These are phyloP conservation scores for Puccinia hordei DNA, from an alignment of 1,284 basidiomycete genomes.

Conservation along the genomic window DNA sequence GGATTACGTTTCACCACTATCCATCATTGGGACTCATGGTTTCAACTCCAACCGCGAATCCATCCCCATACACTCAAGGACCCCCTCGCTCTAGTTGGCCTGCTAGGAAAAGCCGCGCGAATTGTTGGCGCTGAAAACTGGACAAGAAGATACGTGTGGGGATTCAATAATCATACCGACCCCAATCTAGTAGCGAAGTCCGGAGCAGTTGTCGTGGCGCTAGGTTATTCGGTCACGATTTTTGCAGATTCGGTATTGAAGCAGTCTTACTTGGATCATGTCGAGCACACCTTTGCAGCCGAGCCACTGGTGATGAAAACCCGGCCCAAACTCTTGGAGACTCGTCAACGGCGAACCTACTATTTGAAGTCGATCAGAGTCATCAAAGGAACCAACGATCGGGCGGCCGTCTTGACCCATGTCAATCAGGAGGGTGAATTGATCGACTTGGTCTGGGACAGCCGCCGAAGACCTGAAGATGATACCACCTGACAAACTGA, in stretches of 20 bases:
- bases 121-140: conserved; percentile 54
- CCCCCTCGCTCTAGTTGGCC: conserved; percentile 51
- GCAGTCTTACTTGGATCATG: conserved; percentile 34
- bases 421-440: conserved; percentile 54
- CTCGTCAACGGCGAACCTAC: conserved; percentile 54
- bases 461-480: conserved; percentile 26
- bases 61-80: conserved; percentile 35
- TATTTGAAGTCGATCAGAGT: conserved; percentile 53
- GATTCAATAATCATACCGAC: conserved; percentile 52
- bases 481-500: not conserved
- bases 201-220: conserved; percentile 31
- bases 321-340: conserved; percentile 52
- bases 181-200: conserved; percentile 31
- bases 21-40: conserved; percentile 54
- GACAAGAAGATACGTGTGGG: conserved; percentile 54
- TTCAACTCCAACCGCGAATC: conserved; percentile 24
- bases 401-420: conserved; percentile 53
- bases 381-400: not conserved
- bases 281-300: conserved; percentile 55
- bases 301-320: conserved; percentile 54
- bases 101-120: conserved; percentile 54
- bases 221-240: conserved; percentile 16
- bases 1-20: conserved; percentile 55
- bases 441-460: conserved; percentile 55
- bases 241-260: not conserved